Conservation (phyloP, 805 yeast genomes). For the Pichia kluyveri region DNA sequence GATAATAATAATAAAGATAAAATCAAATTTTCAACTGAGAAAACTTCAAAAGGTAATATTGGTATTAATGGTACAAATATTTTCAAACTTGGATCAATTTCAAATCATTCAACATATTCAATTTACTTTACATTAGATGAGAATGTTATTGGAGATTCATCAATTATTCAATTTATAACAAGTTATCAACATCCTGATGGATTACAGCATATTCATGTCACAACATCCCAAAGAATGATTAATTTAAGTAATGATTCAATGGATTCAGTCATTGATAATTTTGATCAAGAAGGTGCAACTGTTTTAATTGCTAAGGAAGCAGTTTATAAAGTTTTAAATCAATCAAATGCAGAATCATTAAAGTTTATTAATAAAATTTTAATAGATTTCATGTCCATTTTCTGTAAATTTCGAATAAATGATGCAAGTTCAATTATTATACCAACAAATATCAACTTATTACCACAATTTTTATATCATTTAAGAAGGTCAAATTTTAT, state of each 20-base stretch:
- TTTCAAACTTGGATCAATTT: constrained; percentile 50
- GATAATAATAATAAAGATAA: neutral
- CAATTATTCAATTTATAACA: constrained; percentile 43
- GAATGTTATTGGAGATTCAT: constrained; percentile 9
- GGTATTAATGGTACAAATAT: constrained; percentile 48
- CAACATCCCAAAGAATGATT: constrained; percentile 43
- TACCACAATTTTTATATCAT: constrained; percentile 63
- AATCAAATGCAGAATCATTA: constrained; percentile 29
- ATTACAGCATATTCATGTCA: constrained; percentile 48
- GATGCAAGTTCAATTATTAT: constrained; percentile 41
- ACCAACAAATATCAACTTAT: constrained; percentile 39
- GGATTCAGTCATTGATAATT: constrained; percentile 32
- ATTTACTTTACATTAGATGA: constrained; percentile 42
- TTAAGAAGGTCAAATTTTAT: constrained; percentile 58
- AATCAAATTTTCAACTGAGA: neutral
- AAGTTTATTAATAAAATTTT: constrained; percentile 41
- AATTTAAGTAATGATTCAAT: constrained; percentile 27
- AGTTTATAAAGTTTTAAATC: constrained; percentile 31
- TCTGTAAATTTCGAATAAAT: constrained; percentile 40
- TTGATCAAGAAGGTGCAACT: constrained; percentile 65
- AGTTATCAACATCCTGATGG: constrained; percentile 58
- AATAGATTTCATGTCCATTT: constrained; percentile 37
- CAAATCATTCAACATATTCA: constrained; percentile 52
- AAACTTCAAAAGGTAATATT: constrained; percentile 20
- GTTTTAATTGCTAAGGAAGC: constrained; percentile 52